A percentile compares a stretch with the other conserved stretches of the same genome.
These are phyloP conservation scores for Astragalus membranaceus DNA, from an alignment of 306 rosid species.

Conservation along the genomic window DNA sequence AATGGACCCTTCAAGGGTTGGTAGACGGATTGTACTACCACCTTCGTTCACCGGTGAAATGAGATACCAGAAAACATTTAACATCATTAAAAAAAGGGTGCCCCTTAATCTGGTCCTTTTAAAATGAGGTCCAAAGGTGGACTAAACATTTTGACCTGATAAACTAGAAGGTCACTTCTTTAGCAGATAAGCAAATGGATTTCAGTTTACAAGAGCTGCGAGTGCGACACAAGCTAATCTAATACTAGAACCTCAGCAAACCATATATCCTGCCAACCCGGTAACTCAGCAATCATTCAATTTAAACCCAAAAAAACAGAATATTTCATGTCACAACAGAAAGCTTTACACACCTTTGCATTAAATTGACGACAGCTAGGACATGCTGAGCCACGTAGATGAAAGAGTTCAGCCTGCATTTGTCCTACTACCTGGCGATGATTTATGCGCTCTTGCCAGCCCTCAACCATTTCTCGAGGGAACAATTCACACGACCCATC, in stretches of 20 bases:
- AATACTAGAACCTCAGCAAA: background rate
- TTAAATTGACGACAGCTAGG: conserved; percentile 81
- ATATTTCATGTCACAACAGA: background rate
- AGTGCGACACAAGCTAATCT: too few relatives aligned
- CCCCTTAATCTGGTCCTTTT: background rate
- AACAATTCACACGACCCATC: conserved; percentile 67
- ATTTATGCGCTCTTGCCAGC: conserved; percentile 65
- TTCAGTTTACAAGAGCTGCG: background rate
- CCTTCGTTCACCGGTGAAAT: too few relatives aligned
- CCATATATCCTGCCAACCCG: background rate
- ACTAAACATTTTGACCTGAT: too few relatives aligned
- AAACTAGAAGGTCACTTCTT: too few relatives aligned
- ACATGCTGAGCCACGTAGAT: conserved; percentile 37
- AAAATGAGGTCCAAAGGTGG: background rate
- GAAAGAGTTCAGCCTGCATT: conserved; percentile 48
- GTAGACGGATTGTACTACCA: too few relatives aligned
- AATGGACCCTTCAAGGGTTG: too few relatives aligned
- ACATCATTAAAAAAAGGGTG: background rate
- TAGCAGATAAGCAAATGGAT: background rate
- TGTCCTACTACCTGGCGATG: conserved; percentile 57
- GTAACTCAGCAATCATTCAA: conserved; percentile 6
- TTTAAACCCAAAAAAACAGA: background rate
- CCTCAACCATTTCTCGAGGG: conserved; percentile 53
- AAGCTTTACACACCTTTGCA: conserved; percentile 64
- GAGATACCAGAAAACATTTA: background rate